These are phyloP conservation scores for Diaporthe longicolla DNA, from an alignment of 2,329 filamentous ascomycete species.

Conservation along the genomic window DNA sequence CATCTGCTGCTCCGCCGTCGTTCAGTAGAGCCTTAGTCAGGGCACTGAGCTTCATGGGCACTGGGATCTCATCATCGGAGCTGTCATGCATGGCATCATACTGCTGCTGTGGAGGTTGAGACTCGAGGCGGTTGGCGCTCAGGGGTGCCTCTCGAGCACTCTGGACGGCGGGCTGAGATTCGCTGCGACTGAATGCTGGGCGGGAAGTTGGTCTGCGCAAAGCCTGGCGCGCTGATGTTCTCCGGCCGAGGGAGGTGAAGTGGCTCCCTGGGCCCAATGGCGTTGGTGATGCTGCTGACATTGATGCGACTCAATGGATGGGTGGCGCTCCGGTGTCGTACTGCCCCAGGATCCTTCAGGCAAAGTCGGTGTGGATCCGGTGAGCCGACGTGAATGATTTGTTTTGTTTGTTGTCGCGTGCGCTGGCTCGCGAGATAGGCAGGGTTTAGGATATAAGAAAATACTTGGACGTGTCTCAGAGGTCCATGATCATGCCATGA, in stretches of 20 bases:
- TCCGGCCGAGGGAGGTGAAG: slow-evolving; percentile 62
- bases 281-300: slow-evolving; percentile 70
- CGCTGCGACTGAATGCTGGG: slow-evolving; percentile 59
- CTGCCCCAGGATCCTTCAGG: slow-evolving; percentile 36
- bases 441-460: slow-evolving; percentile 32
- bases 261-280: slow-evolving; percentile 64
- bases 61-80: slow-evolving; percentile 93
- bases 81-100: slow-evolving; percentile 79
- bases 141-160: slow-evolving; percentile 40
- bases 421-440: slow-evolving; percentile 25
- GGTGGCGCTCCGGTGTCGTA: background rate
- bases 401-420: slow-evolving; percentile 15
- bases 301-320: slow-evolving; percentile 49
- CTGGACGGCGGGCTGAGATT: slow-evolving; percentile 58
- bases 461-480: slow-evolving; percentile 42
- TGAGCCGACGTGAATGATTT: slow-evolving; percentile 3
- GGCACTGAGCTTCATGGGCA: slow-evolving; percentile 94
- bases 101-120: slow-evolving; percentile 57
- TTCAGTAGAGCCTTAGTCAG: slow-evolving; percentile 88
- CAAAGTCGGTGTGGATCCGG: slow-evolving; percentile 40
- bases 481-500: slow-evolving; percentile 37
- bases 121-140: slow-evolving; percentile 45
- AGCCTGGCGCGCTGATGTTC: slow-evolving; percentile 70
- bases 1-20: slow-evolving; percentile 67
- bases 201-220: slow-evolving; percentile 65